phyloP scores from a whole-genome alignment of 306 rosid genomes.

The Spatholobus suberectus region DNA sequence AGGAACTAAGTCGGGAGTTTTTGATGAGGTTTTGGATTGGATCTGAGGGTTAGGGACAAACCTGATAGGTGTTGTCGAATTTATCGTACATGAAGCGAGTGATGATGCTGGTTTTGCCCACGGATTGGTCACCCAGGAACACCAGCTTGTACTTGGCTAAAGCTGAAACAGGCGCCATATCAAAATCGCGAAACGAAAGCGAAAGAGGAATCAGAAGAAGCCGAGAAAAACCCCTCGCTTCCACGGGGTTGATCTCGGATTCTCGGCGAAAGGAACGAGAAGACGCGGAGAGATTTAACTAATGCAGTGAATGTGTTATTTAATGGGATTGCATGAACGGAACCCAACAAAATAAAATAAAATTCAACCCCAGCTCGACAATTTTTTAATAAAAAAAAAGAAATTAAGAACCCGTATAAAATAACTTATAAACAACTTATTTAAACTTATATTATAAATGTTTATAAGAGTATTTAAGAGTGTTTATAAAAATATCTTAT shows the following conservation, averaged over 20 bases:
- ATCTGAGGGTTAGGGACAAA: slow-evolving; percentile 37
- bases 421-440: too few relatives aligned
- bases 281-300: background rate
- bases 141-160: slow-evolving; percentile 63
- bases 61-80: slow-evolving; percentile 63
- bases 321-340: background rate
- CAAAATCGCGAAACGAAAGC: background rate
- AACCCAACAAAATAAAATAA: background rate
- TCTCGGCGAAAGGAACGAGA: background rate
- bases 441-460: too few relatives aligned
- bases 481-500: too few relatives aligned
- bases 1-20: background rate
- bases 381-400: too few relatives aligned
- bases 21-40: slow-evolving; percentile 25
- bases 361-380: background rate
- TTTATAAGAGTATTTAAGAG: too few relatives aligned
- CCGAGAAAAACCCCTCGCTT: slow-evolving; percentile 30
- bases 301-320: background rate
- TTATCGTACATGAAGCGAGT: slow-evolving; percentile 67
- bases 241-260: slow-evolving; percentile 28
- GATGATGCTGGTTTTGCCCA: slow-evolving; percentile 64
- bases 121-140: slow-evolving; percentile 64
- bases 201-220: background rate
- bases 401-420: too few relatives aligned
- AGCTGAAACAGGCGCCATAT: slow-evolving; percentile 66